These are phyloP conservation scores for Pseudoscleropodium purum DNA, from an alignment of 225 moss, liverwort and hornwort genomes.

Conservation along the genomic window DNA sequence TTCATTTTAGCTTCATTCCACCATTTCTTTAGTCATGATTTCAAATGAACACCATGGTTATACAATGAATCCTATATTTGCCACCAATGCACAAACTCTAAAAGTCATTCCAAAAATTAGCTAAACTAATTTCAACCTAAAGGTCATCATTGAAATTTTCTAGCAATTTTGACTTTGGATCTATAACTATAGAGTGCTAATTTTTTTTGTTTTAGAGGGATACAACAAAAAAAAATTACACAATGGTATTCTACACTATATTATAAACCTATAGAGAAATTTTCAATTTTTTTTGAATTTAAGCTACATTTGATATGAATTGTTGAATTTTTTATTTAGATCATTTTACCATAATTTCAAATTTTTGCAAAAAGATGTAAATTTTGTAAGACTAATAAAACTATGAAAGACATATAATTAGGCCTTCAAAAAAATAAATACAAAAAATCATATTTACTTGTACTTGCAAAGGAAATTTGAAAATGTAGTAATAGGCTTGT, in stretches of 20 bases:
- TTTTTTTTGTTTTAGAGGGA: background rate
- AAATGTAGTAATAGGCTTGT: too few relatives aligned
- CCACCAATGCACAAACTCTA: background rate
- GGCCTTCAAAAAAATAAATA: too few relatives aligned
- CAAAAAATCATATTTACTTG: too few relatives aligned
- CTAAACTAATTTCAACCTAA: background rate
- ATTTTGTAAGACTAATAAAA: background rate
- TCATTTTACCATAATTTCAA: too few relatives aligned
- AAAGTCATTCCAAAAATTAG: background rate
- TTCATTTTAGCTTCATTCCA: fast-evolving
- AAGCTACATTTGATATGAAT: too few relatives aligned
- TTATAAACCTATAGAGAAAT: background rate
- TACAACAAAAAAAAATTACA: too few relatives aligned
- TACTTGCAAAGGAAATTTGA: too few relatives aligned
- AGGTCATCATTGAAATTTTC: fast-evolving
- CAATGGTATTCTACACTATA: background rate
- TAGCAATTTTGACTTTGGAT: background rate
- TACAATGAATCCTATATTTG: fast-evolving
- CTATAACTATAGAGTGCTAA: fast-evolving
- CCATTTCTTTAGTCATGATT: background rate
- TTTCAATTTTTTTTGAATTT: background rate
- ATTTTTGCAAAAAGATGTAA: too few relatives aligned
- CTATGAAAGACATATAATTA: background rate
- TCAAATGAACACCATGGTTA: fast-evolving
- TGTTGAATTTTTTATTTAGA: too few relatives aligned